phyloP scores from a whole-genome alignment of 2,329 filamentous ascomycete species.

The Colletotrichum camelliae region DNA sequence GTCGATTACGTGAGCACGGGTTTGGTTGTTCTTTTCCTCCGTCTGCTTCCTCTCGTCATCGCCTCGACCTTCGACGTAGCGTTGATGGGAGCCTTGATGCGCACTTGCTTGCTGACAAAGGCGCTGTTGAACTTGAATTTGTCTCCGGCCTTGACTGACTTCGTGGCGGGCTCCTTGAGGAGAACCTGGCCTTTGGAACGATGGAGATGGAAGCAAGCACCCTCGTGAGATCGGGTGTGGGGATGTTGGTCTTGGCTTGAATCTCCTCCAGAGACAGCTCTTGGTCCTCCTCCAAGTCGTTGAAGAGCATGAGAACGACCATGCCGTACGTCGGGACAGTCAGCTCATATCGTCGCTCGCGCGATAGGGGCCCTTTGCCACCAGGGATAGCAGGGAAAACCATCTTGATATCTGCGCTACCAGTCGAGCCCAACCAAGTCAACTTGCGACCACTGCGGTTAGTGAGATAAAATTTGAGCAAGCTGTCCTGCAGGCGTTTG shows the following conservation, averaged over 20 bases:
- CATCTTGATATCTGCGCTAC: conserved; percentile 86
- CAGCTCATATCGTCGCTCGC: conserved; percentile 81
- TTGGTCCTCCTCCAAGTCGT: conserved; percentile 66
- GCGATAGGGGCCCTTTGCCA: conserved; percentile 66
- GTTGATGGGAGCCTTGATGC: conserved; percentile 87
- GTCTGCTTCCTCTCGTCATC: conserved; percentile 72
- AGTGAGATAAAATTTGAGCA: conserved; percentile 86
- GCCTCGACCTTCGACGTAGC: conserved; percentile 83
- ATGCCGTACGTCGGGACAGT: conserved; percentile 94
- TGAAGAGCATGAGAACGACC: conserved; percentile 89
- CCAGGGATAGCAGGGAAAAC: conserved; percentile 75
- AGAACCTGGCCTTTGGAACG: conserved; percentile 84
- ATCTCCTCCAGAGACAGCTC: conserved; percentile 76
- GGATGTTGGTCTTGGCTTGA: conserved; percentile 80
- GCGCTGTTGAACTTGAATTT: conserved; percentile 81
- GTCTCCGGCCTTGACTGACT: conserved; percentile 78
- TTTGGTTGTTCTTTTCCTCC: conserved; percentile 77
- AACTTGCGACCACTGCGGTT: conserved; percentile 89
- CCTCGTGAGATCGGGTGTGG: conserved; percentile 73
- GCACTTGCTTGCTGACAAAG: conserved; percentile 83
- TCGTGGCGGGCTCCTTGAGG: conserved; percentile 79
- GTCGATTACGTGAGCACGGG: conserved; percentile 73
- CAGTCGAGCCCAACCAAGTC: conserved; percentile 76
- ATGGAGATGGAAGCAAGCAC: conserved; percentile 84
- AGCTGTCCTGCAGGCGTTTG: conserved; percentile 78